These are phyloP conservation scores for Globisporangium nunn DNA, from an alignment of 352 stramenopile species.

Conservation along the genomic window DNA sequence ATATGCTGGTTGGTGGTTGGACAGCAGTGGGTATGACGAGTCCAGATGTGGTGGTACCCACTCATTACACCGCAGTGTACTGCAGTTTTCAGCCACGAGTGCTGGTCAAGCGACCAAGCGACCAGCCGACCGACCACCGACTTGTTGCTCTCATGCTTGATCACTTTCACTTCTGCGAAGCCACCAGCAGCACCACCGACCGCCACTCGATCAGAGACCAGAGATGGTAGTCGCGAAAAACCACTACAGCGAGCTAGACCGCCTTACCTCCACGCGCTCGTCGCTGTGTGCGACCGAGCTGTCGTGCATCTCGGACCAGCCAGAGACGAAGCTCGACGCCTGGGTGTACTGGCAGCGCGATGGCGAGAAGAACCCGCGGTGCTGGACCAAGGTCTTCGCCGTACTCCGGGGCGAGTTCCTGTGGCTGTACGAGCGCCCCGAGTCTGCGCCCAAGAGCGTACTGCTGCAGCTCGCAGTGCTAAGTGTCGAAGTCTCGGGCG, in stretches of 20 bases:
- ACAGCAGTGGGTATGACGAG: no score
- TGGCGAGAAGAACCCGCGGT: constrained; percentile 21
- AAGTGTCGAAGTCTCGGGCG: constrained; percentile 25
- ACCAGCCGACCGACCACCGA: no score
- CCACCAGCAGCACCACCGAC: no score
- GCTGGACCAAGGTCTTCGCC: constrained; percentile 64
- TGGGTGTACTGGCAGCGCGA: constrained; percentile 72
- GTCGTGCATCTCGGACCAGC: background rate
- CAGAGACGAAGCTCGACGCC: constrained; percentile 13
- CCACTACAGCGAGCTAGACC: background rate
- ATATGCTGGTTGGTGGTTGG: no score
- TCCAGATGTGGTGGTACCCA: no score
- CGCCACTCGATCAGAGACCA: no score
- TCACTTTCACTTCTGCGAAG: no score
- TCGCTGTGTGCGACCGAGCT: background rate
- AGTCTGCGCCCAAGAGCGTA: constrained; percentile 20
- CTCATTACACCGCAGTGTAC: no score
- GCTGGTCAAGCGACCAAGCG: no score
- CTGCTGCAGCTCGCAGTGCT: constrained; percentile 51
- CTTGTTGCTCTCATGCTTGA: no score
- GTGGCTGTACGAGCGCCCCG: constrained; percentile 44
- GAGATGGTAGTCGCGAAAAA: background rate
- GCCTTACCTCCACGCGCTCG: background rate
- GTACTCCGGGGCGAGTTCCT: constrained; percentile 48
- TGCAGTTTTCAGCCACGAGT: no score